Percentiles rank a stretch among this genome's conserved stretches.
Conservation (phyloP, 208 protist species). For the Tritrichomonas musculus region DNA sequence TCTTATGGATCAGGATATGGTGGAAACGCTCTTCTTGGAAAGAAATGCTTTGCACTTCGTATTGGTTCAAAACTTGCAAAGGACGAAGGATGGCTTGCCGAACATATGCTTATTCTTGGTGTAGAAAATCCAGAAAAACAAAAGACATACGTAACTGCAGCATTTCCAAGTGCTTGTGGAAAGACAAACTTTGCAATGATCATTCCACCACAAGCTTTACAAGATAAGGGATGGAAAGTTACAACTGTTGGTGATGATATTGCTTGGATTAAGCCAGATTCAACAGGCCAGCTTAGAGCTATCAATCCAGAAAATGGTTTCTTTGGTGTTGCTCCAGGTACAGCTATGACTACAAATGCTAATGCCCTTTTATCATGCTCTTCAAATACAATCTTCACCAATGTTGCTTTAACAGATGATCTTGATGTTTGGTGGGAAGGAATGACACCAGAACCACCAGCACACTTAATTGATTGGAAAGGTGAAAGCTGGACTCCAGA, state of each 20-base stretch:
- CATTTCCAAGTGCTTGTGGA: too few species aligned
- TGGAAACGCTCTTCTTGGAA: too few species aligned
- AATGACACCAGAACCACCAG: conserved; percentile 50
- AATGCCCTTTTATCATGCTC: conserved; percentile 53
- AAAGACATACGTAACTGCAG: conserved; percentile 60
- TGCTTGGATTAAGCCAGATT: conserved; percentile 53
- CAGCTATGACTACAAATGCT: too few species aligned
- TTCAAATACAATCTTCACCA: conserved; percentile 62
- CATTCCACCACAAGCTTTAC: conserved; percentile 34
- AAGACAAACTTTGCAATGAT: conserved; percentile 67
- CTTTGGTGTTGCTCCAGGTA: too few species aligned
- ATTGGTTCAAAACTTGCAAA: conserved; percentile 61
- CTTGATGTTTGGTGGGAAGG: conserved; percentile 64
- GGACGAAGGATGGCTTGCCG: too few species aligned
- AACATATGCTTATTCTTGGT: too few species aligned
- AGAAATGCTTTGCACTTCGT: too few species aligned
- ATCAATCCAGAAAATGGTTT: too few species aligned
- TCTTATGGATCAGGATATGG: conserved; percentile 65
- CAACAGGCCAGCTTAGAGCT: conserved; percentile 53
- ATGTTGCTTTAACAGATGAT: conserved; percentile 50
- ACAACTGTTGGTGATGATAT: too few species aligned
- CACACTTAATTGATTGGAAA: conserved; percentile 52
- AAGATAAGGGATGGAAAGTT: conserved; percentile 59
- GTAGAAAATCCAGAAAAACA: conserved; percentile 55
- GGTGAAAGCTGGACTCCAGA: conserved; percentile 57